Percentiles rank a stretch among this genome's conserved stretches.
Conservation (phyloP, 495 filamentous ascomycete species). For the Neurospora sp. region DNA sequence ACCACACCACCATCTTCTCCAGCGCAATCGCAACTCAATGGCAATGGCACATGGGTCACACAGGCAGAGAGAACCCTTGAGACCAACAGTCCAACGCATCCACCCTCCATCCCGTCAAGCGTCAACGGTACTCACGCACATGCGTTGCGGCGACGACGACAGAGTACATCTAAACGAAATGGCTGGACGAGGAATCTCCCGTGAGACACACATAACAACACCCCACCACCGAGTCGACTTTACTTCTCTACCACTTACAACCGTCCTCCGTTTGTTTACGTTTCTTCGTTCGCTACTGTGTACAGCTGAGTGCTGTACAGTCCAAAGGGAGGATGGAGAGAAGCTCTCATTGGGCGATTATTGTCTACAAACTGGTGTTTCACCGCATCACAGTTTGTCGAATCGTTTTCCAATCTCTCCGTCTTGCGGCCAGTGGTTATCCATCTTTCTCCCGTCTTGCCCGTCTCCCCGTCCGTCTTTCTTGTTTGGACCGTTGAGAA, state of each 20-base stretch:
- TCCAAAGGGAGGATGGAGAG: background rate
- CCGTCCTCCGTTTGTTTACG: background rate
- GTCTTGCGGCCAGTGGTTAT: background rate
- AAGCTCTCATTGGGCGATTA: background rate
- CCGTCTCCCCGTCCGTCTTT: background rate
- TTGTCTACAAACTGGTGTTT: background rate
- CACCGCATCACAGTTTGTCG: background rate
- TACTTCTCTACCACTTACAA: background rate
- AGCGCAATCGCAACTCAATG: too few species aligned
- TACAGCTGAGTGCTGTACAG: background rate
- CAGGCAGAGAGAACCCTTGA: background rate
- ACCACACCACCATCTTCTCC: background rate
- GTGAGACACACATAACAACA: background rate
- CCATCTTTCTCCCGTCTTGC: background rate
- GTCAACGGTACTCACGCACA: background rate
- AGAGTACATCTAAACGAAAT: background rate
- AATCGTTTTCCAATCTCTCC: background rate
- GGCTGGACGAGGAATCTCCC: background rate
- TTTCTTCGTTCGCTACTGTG: background rate
- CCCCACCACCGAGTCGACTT: background rate
- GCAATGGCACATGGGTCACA: background rate
- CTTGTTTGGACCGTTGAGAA: background rate
- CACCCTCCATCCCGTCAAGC: background rate
- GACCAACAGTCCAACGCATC: background rate
- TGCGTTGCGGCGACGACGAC: background rate